Conservation (phyloP, 441 rosid genomes). For the Kokia cookei region DNA sequence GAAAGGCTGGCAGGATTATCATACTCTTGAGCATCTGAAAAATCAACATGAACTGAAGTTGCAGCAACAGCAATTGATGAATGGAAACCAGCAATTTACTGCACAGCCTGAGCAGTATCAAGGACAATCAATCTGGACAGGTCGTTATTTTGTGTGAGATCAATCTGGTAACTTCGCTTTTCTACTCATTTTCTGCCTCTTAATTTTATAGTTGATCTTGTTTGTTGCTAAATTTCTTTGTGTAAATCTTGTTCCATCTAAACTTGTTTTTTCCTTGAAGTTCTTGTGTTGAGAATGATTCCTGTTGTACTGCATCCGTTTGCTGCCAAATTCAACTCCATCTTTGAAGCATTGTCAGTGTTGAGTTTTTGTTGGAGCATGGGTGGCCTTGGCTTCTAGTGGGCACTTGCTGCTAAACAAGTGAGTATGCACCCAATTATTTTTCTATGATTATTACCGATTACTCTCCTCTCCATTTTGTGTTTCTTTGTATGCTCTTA, state of each 20-base stretch:
- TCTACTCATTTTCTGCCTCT: not conserved
- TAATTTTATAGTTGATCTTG: not conserved
- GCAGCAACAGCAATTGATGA: constrained; percentile 42
- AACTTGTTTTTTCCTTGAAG: constrained; percentile 5
- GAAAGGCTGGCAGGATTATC: constrained; percentile 49
- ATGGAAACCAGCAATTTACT: constrained; percentile 48
- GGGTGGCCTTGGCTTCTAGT: constrained; percentile 60
- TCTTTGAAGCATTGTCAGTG: constrained; percentile 48
- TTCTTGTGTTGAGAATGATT: constrained; percentile 31
- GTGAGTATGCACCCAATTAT: constrained; percentile 30
- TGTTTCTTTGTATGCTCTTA: not conserved
- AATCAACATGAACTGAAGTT: constrained; percentile 41
- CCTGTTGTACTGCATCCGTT: constrained; percentile 46
- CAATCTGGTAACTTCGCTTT: constrained; percentile 38
- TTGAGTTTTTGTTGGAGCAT: constrained; percentile 63
- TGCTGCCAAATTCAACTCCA: constrained; percentile 57
- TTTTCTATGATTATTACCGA: not conserved
- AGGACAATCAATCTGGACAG: constrained; percentile 75
- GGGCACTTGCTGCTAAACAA: constrained; percentile 60
- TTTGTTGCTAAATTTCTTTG: not conserved
- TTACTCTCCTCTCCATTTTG: not conserved
- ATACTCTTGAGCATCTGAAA: constrained; percentile 37
- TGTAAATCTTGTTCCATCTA: not conserved
- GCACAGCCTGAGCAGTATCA: constrained; percentile 72
- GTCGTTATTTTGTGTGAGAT: constrained; percentile 84